phyloP scores from a whole-genome alignment of 768 basidiomycete genomes.

The Mycena metata region DNA sequence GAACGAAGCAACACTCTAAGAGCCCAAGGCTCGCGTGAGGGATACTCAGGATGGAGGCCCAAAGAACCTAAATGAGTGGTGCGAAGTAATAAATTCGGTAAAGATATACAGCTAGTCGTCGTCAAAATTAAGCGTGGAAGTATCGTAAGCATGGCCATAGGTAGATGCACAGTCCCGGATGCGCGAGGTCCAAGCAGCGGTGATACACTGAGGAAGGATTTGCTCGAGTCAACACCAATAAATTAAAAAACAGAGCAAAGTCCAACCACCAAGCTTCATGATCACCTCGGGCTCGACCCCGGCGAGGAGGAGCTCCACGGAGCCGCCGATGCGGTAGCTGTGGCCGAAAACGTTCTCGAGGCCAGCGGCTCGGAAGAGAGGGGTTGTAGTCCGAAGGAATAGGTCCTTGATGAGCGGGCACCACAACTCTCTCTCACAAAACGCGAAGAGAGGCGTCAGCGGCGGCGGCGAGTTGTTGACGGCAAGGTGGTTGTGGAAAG shows the following conservation, averaged over 20 bases:
- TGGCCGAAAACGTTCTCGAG: conserved; percentile 17
- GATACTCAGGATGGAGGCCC: no score
- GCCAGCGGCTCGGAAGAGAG: not conserved
- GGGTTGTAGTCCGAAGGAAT: conserved; percentile 1
- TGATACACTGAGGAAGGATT: not conserved
- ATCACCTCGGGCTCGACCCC: conserved; percentile 15
- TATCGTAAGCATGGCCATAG: no score
- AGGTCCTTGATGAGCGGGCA: not conserved
- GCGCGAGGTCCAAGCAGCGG: not conserved
- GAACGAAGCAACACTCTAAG: no score
- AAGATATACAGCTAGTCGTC: no score
- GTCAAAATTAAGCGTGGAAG: no score
- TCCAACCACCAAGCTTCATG: conserved; percentile 19
- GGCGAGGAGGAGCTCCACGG: not conserved
- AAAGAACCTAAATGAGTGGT: no score
- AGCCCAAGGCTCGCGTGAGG: no score
- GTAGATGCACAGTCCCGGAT: no score
- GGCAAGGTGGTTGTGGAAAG: not conserved
- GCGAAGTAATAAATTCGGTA: no score
- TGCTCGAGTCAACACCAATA: not conserved
- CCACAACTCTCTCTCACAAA: not conserved
- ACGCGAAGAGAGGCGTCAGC: conserved; percentile 4
- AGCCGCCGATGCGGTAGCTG: conserved; percentile 26
- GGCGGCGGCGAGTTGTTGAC: not conserved
- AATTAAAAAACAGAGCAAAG: conserved; percentile 11